phyloP scores from a whole-genome alignment of 179 eudicot species.

The Silene noctiflora region DNA sequence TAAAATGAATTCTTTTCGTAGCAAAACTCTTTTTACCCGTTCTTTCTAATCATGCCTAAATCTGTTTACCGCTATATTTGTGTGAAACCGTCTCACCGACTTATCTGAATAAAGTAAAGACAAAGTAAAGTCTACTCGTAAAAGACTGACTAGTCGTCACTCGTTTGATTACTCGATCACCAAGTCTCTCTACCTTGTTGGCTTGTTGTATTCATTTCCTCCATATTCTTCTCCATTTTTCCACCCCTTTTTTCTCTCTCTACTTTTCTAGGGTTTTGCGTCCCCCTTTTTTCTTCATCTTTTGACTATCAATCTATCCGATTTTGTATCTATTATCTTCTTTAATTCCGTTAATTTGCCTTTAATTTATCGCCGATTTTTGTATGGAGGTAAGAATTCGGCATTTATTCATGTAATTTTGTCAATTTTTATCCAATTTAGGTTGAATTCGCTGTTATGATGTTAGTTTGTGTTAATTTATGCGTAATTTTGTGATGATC shows the following conservation, averaged over 20 bases:
- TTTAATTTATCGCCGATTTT: background rate
- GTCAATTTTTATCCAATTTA: background rate
- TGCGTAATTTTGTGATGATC: background rate
- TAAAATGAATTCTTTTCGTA: too few species aligned
- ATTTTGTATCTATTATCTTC: background rate
- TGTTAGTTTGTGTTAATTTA: background rate
- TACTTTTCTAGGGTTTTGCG: constrained; percentile 8
- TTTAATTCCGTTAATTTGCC: background rate
- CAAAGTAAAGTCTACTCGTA: background rate
- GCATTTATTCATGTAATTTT: background rate
- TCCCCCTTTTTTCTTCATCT: background rate
- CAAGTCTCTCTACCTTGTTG: constrained; percentile 6
- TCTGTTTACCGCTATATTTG: too few species aligned
- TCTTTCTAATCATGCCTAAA: too few species aligned
- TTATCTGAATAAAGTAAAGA: background rate
- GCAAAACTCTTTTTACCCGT: too few species aligned
- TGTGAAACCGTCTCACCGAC: too few species aligned
- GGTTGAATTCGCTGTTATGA: constrained; percentile 10
- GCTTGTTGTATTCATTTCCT: background rate
- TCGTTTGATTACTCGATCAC: background rate
- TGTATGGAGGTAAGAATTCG: constrained; percentile 33
- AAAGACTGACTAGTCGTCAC: too few species aligned
- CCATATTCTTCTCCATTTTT: constrained; percentile 11
- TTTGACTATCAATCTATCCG: background rate
- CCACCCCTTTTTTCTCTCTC: background rate